Evolutionary conservation across 257 asterid genomes (phyloP), one percentile per base, ranked within the genome.

Genomic region (Misopates orontium): DNA sequence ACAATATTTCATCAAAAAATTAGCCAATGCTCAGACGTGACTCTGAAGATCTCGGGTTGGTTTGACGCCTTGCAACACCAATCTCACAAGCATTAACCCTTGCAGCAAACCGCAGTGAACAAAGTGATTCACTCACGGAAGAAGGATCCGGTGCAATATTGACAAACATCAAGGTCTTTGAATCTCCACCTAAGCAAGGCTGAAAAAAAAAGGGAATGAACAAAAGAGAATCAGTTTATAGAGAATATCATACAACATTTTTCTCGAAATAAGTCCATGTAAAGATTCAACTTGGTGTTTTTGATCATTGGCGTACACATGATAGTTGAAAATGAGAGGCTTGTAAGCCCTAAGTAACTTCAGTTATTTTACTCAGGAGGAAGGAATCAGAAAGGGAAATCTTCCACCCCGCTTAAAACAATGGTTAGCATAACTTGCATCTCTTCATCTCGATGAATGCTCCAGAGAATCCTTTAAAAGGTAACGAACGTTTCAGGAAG

Each of bases 111-210:
- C 98, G 82, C 6, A 95, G 96, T 19, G 99, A 95, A 71, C 99
- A 88, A 56, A 95, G 95, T 14, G 98, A 85, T 78, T 95, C 99
- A 39, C 97, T 94, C 1, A 75, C 74, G 0, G 99, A 95, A 24
- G 95, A 63, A 7, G 94, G 86, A 22, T 91, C 99, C 0, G 98
- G 99, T 1, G 99, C 83, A 40, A 95, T 71, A 58, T 95, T 95
- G 41, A 91, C 99, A 58, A 95, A 88, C 97, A 95, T 95, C 78
- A 95, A 48, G 0, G 95, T 91, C 84, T 95, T 95, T 1, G 99
- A 91, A 59, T 95, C 98, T 56, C 98, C 99, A 13, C 98, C 98
- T 73, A 95, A 80, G 80, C 99, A 95, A 28, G 99, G 99, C 98
- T 95, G 93, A 9, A 62, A 36, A 11, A n/a, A 40, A 39, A 57